Conservation (phyloP, 2,329 filamentous ascomycete species). For the Allantophomopsis cytisporea region DNA sequence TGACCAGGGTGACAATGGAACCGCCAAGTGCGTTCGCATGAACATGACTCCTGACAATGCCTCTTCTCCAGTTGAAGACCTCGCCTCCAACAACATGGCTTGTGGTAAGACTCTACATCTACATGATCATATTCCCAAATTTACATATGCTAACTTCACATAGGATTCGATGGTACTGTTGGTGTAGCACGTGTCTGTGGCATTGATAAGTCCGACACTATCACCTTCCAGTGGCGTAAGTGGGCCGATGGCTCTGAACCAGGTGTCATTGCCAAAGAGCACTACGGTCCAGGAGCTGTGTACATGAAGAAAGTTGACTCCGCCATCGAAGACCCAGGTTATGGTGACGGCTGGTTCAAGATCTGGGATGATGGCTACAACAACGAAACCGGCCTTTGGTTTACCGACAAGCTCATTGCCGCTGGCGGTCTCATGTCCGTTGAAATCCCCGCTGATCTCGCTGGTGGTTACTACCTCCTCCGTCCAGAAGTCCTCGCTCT, state of each 20-base stretch:
- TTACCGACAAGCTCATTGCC: conserved; percentile 52
- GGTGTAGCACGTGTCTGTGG: conserved; percentile 32
- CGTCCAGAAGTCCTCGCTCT: conserved; percentile 58
- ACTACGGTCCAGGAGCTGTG: conserved; percentile 57
- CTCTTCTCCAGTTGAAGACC: conserved; percentile 41
- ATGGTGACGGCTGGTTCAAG: conserved; percentile 66
- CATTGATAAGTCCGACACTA: conserved; percentile 10
- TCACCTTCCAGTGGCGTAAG: conserved; percentile 47
- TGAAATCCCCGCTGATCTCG: conserved; percentile 44
- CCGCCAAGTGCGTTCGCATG: conserved; percentile 57
- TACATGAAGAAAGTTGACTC: conserved; percentile 59
- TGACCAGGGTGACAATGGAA: conserved; percentile 42
- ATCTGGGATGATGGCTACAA: conserved; percentile 60
- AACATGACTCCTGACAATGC: conserved; percentile 34
- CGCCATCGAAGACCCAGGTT: conserved; percentile 34
- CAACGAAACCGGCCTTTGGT: conserved; percentile 42
- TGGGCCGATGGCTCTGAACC: conserved; percentile 40
- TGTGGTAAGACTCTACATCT: conserved; percentile 40
- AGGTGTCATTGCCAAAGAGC: conserved; percentile 42
- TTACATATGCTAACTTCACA: background rate
- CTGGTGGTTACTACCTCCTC: conserved; percentile 56
- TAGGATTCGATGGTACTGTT: conserved; percentile 31
- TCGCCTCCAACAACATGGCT: conserved; percentile 50
- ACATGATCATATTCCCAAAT: background rate
- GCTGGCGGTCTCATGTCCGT: conserved; percentile 52